These are phyloP conservation scores for Truncatella angustata DNA, from an alignment of 2,329 filamentous ascomycete genomes.

Conservation along the genomic window DNA sequence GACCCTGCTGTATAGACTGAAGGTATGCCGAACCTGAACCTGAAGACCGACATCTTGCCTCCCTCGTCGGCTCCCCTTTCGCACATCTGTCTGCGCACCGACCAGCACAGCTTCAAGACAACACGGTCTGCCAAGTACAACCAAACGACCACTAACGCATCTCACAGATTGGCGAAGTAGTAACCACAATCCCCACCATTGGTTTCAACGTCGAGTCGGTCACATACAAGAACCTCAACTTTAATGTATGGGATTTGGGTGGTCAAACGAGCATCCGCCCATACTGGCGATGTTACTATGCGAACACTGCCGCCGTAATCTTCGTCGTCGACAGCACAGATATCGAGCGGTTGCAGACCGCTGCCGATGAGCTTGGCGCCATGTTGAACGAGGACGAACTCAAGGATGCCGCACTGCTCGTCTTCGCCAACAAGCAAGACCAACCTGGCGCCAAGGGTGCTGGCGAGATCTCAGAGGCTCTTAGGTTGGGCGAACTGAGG, in stretches of 20 bases:
- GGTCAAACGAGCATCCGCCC: conserved; percentile 98
- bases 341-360: conserved; percentile 90
- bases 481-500: conserved; percentile 85
- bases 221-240: conserved; percentile 96
- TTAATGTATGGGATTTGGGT: conserved; percentile 98
- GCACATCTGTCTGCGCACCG: neutral
- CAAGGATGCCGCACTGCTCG: conserved; percentile 91
- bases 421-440: conserved; percentile 99
- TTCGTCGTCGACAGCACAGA: conserved; percentile 99
- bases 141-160: conserved; percentile 8
- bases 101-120: neutral
- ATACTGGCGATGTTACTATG: conserved; percentile 99
- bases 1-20: conserved; percentile 91
- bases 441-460: conserved; percentile 95
- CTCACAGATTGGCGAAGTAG: conserved; percentile 88
- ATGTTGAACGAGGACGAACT: conserved; percentile 99
- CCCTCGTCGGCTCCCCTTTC: too few relatives aligned
- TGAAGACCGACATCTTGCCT: too few relatives aligned
- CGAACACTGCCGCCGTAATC: conserved; percentile 96
- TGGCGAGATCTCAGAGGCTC: conserved; percentile 91
- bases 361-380: conserved; percentile 84
- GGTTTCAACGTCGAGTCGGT: conserved; percentile 99
- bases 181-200: conserved; percentile 98
- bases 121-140: neutral
- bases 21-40: conserved; percentile 55